Evolutionary conservation across 768 basidiomycete species (phyloP).

Genomic region (Fomitopsis serialis): DNA sequence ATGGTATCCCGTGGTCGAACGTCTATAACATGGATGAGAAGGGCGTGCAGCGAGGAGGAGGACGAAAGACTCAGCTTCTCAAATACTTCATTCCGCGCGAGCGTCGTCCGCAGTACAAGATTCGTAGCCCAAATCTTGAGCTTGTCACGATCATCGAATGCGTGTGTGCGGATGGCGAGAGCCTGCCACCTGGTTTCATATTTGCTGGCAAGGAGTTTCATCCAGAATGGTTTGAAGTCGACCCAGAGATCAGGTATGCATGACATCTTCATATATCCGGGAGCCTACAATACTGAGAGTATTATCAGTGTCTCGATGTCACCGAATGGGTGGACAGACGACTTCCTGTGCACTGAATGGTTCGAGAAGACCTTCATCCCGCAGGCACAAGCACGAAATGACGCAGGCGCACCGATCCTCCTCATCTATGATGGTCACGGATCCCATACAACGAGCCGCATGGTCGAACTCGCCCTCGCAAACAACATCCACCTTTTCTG

Average conservation of each 20-base stretch:
- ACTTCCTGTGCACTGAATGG: conserved; percentile 30
- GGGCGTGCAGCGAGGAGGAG: conserved; percentile 12
- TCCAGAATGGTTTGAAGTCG: conserved; percentile 19
- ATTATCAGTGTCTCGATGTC: conserved; percentile 26
- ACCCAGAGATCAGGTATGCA: too few relatives aligned
- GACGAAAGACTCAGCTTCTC: neutral
- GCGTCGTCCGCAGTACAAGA: conserved; percentile 7
- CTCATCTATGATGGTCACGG: conserved; percentile 40
- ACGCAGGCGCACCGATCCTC: conserved; percentile 25
- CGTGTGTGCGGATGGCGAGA: conserved; percentile 33
- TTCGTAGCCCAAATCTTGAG: conserved; percentile 30
- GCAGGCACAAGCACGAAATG: conserved; percentile 22
- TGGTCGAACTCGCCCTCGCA: conserved; percentile 23
- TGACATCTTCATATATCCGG: too few relatives aligned
- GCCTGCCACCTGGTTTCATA: conserved; percentile 34
- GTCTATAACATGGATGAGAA: conserved; percentile 20
- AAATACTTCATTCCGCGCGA: neutral
- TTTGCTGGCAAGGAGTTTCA: too few relatives aligned
- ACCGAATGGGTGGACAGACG: conserved; percentile 39
- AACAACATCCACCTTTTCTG: conserved; percentile 26
- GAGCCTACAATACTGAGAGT: neutral
- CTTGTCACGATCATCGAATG: conserved; percentile 42
- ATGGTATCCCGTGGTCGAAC: conserved; percentile 5
- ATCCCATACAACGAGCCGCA: conserved; percentile 28
- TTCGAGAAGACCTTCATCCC: conserved; percentile 34